phyloP scores from a whole-genome alignment of 192 early-diverging fungal genomes.

The Coemansia sp. region DNA sequence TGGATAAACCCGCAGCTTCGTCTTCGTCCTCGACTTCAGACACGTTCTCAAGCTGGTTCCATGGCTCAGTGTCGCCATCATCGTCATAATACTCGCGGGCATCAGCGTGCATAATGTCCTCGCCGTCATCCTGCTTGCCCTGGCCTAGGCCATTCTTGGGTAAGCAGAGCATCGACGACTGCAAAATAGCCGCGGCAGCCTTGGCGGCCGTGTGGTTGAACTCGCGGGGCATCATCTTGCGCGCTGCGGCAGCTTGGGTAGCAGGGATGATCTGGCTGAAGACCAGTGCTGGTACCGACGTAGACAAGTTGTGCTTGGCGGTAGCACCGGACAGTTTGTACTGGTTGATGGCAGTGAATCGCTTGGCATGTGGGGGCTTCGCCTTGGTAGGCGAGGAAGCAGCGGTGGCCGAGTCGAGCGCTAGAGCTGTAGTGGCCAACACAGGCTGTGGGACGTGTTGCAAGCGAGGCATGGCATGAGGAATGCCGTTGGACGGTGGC shows the following conservation, averaged over 20 bases:
- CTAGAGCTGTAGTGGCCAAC: slow-evolving; percentile 26
- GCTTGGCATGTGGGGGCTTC: slow-evolving; percentile 36
- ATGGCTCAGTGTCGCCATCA: slow-evolving; percentile 4
- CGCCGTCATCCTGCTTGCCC: slow-evolving; percentile 43
- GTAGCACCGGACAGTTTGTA: background rate
- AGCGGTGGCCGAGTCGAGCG: slow-evolving; percentile 22
- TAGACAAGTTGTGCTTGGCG: slow-evolving; percentile 44
- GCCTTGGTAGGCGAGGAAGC: slow-evolving; percentile 14
- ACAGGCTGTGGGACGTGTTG: slow-evolving; percentile 22
- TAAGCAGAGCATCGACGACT: slow-evolving; percentile 53
- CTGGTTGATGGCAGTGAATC: slow-evolving; percentile 15
- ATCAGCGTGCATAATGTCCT: slow-evolving; percentile 3
- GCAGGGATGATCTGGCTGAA: slow-evolving; percentile 60
- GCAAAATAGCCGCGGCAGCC: slow-evolving; percentile 52
- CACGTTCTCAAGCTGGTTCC: slow-evolving; percentile 42
- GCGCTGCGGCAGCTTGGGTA: slow-evolving; percentile 55
- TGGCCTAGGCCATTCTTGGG: slow-evolving; percentile 57
- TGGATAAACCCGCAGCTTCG: slow-evolving; percentile 8
- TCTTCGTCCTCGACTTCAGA: slow-evolving; percentile 48
- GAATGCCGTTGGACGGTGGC: slow-evolving; percentile 1
- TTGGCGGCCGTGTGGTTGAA: slow-evolving; percentile 49
- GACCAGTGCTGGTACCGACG: slow-evolving; percentile 54
- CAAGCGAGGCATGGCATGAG: slow-evolving; percentile 15
- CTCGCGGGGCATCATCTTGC: slow-evolving; percentile 61
- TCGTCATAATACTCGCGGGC: slow-evolving; percentile 2